Evolutionary conservation across 2,329 filamentous ascomycete genomes (phyloP).

Genomic region (Elsinoe perseae): DNA sequence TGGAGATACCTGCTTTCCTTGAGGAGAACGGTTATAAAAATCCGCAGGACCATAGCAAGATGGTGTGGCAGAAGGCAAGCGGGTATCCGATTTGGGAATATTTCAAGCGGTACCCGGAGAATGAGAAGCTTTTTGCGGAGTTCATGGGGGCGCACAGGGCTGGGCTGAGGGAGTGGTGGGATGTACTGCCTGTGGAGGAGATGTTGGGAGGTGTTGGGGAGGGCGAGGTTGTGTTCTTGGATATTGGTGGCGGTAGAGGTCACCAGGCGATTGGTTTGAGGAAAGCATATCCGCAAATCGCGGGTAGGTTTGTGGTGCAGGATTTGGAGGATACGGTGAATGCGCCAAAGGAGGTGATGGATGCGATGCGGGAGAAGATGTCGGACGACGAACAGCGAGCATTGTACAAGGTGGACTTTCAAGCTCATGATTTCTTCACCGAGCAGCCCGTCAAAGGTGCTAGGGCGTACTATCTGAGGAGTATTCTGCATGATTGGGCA

Average conservation of each 20-base stretch:
- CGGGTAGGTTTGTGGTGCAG: background rate
- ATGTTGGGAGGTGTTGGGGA: background rate
- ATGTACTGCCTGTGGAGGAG: background rate
- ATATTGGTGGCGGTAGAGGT: background rate
- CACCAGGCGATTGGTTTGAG: background rate
- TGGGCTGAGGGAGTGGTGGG: background rate
- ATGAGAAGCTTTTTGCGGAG: background rate
- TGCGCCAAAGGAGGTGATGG: background rate
- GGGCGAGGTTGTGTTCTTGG: background rate
- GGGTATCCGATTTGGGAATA: background rate
- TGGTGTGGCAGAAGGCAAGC: background rate
- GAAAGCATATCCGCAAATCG: background rate
- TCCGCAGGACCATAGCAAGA: background rate
- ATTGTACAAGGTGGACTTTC: background rate
- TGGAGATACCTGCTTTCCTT: background rate
- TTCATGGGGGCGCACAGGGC: background rate
- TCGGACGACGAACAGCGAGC: background rate
- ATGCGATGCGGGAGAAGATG: background rate
- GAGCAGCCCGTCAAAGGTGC: conserved; percentile 25
- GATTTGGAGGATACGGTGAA: background rate
- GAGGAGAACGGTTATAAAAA: background rate
- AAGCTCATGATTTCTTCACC: conserved; percentile 24
- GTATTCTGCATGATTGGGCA: conserved; percentile 24
- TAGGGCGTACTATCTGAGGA: conserved; percentile 23
- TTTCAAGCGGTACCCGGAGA: background rate